These are phyloP conservation scores for Leccinum boreale DNA, from an alignment of 768 basidiomycete genomes.

Conservation along the genomic window DNA sequence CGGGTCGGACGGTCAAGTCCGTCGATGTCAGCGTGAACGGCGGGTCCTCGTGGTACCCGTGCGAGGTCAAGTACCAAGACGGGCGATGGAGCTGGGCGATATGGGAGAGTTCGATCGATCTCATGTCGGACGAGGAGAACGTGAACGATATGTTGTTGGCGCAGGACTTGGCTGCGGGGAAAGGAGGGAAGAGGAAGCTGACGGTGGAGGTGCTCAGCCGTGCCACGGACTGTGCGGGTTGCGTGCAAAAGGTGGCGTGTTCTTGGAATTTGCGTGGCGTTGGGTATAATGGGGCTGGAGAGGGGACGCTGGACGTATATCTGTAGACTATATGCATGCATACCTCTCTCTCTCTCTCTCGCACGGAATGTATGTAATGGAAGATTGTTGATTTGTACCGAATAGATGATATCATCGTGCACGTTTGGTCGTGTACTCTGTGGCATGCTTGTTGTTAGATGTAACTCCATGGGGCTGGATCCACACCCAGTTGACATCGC, in stretches of 20 bases:
- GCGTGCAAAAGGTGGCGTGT: slow-evolving; percentile 46
- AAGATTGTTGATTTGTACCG: too few species aligned
- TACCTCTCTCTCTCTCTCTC: too few species aligned
- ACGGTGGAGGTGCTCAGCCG: slow-evolving; percentile 39
- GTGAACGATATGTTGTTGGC: slow-evolving; percentile 10
- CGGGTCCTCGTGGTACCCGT: slow-evolving; percentile 49
- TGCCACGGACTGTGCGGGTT: slow-evolving; percentile 48
- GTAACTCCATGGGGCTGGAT: too few species aligned
- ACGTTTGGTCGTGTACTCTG: too few species aligned
- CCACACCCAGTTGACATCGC: too few species aligned
- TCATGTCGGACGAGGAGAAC: slow-evolving; percentile 22
- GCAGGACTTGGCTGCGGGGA: slow-evolving; percentile 1
- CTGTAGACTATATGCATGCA: not conserved
- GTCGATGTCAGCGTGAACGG: slow-evolving; percentile 54
- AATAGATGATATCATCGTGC: too few species aligned
- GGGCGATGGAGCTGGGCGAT: slow-evolving; percentile 75
- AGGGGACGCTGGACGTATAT: slow-evolving; percentile 4
- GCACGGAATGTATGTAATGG: too few species aligned
- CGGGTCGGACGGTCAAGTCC: slow-evolving; percentile 42
- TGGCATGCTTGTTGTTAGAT: too few species aligned
- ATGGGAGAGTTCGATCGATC: slow-evolving; percentile 54
- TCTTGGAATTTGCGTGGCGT: slow-evolving; percentile 70
- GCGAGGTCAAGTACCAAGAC: slow-evolving; percentile 54
- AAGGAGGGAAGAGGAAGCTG: slow-evolving; percentile 12
- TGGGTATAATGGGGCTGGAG: slow-evolving; percentile 37